A percentile compares a stretch with the other conserved stretches of the same genome.
These are phyloP conservation scores for Dendrobium officinale DNA, from an alignment of 106 monocot genomes.

Conservation along the genomic window DNA sequence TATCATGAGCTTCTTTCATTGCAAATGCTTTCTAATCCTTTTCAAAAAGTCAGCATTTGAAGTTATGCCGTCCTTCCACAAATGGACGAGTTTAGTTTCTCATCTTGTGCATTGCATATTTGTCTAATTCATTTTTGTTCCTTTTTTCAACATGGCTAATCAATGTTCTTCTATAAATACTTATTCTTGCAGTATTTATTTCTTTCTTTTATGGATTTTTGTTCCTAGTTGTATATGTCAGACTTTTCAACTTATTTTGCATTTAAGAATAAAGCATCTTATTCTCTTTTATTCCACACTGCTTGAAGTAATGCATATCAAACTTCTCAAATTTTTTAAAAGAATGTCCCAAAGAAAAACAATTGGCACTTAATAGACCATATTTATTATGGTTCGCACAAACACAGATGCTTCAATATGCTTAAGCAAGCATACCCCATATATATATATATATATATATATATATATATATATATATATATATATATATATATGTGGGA, in stretches of 20 bases:
- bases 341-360: not conserved
- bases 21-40: not conserved
- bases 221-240: not conserved
- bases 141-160: not conserved
- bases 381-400: not conserved
- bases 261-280: not conserved
- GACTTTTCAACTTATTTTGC: not conserved
- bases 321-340: not conserved
- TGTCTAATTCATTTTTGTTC: not conserved
- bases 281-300: not conserved
- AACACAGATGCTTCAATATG: not conserved
- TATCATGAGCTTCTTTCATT: not conserved
- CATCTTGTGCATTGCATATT: not conserved
- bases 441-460: not conserved
- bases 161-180: not conserved
- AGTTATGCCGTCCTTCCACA: not conserved
- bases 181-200: not conserved
- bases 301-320: not conserved
- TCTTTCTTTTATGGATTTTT: not conserved
- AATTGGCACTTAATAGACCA: not conserved
- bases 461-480: not conserved
- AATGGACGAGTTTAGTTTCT: not conserved
- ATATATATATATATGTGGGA: not conserved
- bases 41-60: not conserved
- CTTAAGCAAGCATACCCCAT: not conserved